phyloP scores from a whole-genome alignment of 139 green algal species.

The Coelastrella sp. region DNA sequence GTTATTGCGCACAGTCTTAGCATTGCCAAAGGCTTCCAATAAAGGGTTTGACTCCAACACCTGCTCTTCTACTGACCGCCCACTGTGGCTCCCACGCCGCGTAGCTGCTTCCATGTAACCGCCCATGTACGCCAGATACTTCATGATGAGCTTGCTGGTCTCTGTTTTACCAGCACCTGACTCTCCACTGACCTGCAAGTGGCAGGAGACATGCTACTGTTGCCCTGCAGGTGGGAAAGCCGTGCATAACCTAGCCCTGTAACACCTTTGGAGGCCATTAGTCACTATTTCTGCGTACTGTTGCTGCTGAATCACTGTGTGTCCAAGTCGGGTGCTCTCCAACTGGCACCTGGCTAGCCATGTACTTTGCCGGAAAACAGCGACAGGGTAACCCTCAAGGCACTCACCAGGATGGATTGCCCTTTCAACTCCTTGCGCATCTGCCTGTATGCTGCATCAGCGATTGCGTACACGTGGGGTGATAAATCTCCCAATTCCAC shows the following conservation, averaged over 20 bases:
- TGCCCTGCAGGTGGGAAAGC: neutral
- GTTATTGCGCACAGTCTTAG: conserved; percentile 97
- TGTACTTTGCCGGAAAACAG: neutral
- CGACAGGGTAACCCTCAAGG: too few species aligned
- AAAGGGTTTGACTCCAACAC: conserved; percentile 98
- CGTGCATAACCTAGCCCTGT: too few species aligned
- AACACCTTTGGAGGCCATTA: neutral
- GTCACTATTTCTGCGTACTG: neutral
- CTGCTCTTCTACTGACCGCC: conserved; percentile 55
- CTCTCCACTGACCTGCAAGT: conserved; percentile 89
- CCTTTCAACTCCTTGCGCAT: conserved; percentile 85
- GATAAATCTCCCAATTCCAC: conserved; percentile 89
- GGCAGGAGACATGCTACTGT: neutral
- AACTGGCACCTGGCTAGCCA: neutral
- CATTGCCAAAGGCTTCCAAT: conserved; percentile 99
- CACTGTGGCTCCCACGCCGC: conserved; percentile 15
- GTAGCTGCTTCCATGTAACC: conserved; percentile 66
- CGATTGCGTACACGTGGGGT: conserved; percentile 94
- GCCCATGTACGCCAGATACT: conserved; percentile 82
- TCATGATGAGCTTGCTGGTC: conserved; percentile 99
- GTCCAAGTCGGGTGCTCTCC: neutral
- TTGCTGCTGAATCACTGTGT: neutral
- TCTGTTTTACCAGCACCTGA: conserved; percentile 99
- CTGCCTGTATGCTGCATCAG: conserved; percentile 86
- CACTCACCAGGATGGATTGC: conserved; percentile 90